phyloP scores from a whole-genome alignment of 306 rosid species.

The Cicer chorassanicum region DNA sequence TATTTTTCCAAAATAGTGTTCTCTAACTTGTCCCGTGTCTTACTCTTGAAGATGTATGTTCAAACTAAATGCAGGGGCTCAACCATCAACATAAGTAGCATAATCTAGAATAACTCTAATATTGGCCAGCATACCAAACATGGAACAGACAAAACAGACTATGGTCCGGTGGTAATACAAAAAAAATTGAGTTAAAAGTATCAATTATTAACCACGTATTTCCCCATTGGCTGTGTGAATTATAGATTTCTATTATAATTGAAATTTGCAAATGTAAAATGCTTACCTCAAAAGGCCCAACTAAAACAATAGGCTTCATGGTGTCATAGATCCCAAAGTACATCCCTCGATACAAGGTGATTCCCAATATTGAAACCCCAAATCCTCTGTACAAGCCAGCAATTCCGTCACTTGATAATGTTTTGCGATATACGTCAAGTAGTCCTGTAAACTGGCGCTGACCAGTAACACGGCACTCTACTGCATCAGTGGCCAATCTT shows the following conservation, averaged over 20 bases:
- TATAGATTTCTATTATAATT: not conserved
- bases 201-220: conserved; percentile 1
- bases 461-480: conserved; percentile 50
- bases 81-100: conserved; percentile 7
- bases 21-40: conserved; percentile 1
- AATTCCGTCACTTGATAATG: conserved; percentile 82
- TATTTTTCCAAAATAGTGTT: conserved; percentile 27
- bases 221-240: conserved; percentile 32
- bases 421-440: conserved; percentile 77
- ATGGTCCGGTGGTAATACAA: conserved; percentile 24
- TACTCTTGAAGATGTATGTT: conserved; percentile 36
- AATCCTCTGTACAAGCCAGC: conserved; percentile 89
- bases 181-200: conserved; percentile 12
- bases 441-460: conserved; percentile 83
- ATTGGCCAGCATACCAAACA: not conserved
- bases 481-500: conserved; percentile 80
- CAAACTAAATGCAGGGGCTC: conserved; percentile 36
- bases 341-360: conserved; percentile 92
- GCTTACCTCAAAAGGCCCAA: conserved; percentile 83
- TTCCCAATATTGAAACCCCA: conserved; percentile 87
- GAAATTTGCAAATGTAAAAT: conserved; percentile 27
- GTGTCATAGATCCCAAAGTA: conserved; percentile 96
- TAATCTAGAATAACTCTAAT: not conserved
- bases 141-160: conserved; percentile 32
- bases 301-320: conserved; percentile 82